Evolutionary conservation across 441 rosid genomes (phyloP), one percentile per base, ranked within the genome.

Genomic region (Pelargonium australe): DNA sequence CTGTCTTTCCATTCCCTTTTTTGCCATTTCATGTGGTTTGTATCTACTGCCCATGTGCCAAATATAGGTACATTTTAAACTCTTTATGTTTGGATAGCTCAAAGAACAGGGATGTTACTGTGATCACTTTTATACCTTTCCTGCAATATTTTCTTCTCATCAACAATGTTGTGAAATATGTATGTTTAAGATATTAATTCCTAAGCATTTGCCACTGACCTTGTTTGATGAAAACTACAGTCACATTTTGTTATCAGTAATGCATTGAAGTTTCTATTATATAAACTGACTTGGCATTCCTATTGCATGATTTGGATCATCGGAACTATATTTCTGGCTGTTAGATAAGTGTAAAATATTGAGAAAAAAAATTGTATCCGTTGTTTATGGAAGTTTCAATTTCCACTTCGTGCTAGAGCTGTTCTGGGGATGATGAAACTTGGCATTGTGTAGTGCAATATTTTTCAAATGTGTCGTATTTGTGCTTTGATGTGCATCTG

Each of bases 11-110:
- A 45, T 7, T 2, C 53, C 12, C 12, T 12, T 45, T n/a, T 13
- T 13, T 7, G 53, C 10, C 53, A 45, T 8, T 45, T 45, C 53
- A 12, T 8, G n/a, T 7, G 53, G 12, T 40, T 60, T 60, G 16
- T 37, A 43, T 60, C 23, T 20, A 31, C 65, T 13, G 53, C 41
- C 65, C 23, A 8, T 45, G 37, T 58, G 65, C 55, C 57, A 60
- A 68, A 60, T 60, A 40, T 37, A 41, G 65, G 65, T 69, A 43
- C 66, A 49, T 61, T 10, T 25, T 6, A 40, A 45, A 23, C 34
- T 45, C 60, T 64, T 44, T 0, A 49, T 6, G 11, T 61, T 67
- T 31, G 13, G 53, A 45, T 5, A 45, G 10, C 53, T 20, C 23
- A 20, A 20, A 20, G 23, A 20, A 20, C 23, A 45, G 9, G 53